A percentile compares a stretch with the other conserved stretches of the same genome.
Evolutionary conservation across 2,329 filamentous ascomycete genomes (phyloP).

Genomic region (Stemphylium beticola): DNA sequence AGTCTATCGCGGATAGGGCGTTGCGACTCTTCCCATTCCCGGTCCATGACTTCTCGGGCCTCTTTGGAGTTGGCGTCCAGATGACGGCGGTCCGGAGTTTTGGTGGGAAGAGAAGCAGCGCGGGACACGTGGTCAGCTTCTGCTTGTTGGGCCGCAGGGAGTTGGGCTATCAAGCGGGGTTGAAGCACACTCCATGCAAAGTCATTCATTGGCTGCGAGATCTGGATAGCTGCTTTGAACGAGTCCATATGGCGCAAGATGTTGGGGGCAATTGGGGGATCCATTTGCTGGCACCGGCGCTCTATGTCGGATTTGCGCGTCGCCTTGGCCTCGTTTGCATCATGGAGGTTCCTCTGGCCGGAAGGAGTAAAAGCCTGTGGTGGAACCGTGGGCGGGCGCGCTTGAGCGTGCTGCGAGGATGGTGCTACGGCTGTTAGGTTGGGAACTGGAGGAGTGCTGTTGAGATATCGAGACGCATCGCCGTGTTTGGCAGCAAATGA

Average conservation of each 20-base stretch:
- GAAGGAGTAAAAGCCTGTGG: constrained; percentile 42
- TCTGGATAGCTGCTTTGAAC: constrained; percentile 75
- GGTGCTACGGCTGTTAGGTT: constrained; percentile 42
- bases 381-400: constrained; percentile 43
- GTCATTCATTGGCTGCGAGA: constrained; percentile 71
- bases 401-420: constrained; percentile 34
- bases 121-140: constrained; percentile 60
- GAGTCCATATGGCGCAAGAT: constrained; percentile 73
- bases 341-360: constrained; percentile 62
- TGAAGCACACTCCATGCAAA: constrained; percentile 72
- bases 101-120: constrained; percentile 53
- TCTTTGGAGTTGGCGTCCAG: constrained; percentile 58
- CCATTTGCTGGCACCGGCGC: constrained; percentile 67
- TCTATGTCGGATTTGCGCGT: constrained; percentile 74
- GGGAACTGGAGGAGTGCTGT: constrained; percentile 28
- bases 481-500: constrained; percentile 20
- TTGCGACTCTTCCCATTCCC: constrained; percentile 74
- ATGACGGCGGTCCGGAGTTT: constrained; percentile 55
- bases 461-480: constrained; percentile 23
- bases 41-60: constrained; percentile 66
- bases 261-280: constrained; percentile 68
- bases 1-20: constrained; percentile 70
- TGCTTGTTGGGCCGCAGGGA: constrained; percentile 66
- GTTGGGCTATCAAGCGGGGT: constrained; percentile 70
- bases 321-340: constrained; percentile 69